Conservation (phyloP, 1,284 basidiomycete species). For the Megacollybia platyphylla region DNA sequence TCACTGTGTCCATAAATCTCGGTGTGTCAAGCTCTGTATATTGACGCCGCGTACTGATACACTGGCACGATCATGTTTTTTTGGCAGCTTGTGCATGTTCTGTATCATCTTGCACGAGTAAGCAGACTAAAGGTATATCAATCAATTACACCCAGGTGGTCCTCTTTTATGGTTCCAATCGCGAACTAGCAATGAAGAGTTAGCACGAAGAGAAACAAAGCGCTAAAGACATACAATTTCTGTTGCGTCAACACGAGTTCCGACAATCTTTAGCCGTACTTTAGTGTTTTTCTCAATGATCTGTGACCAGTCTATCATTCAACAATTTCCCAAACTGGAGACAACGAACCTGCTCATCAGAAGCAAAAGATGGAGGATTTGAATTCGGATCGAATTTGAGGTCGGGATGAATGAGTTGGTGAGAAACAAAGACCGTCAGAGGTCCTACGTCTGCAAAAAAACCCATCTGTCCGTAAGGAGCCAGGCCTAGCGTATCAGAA, state of each 20-base stretch:
- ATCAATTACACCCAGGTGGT: slow-evolving; percentile 79
- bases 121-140: slow-evolving; percentile 9
- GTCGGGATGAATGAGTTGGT: slow-evolving; percentile 91
- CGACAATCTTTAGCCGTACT: slow-evolving; percentile 92
- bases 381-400: slow-evolving; percentile 89
- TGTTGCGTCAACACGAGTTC: slow-evolving; percentile 92
- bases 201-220: slow-evolving; percentile 2
- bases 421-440: slow-evolving; percentile 83
- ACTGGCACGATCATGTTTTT: too few species aligned
- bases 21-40: too few species aligned
- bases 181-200: slow-evolving; percentile 49
- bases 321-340: slow-evolving; percentile 2
- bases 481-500: background rate
- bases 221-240: slow-evolving; percentile 66
- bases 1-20: too few species aligned
- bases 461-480: slow-evolving; percentile 62
- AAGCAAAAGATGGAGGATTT: slow-evolving; percentile 84
- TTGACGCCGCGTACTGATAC: too few species aligned
- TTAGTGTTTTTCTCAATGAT: slow-evolving; percentile 90
- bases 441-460: slow-evolving; percentile 97
- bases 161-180: slow-evolving; percentile 91
- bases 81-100: too few species aligned
- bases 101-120: too few species aligned
- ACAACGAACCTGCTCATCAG: slow-evolving; percentile 63
- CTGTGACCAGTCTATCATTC: slow-evolving; percentile 19